A percentile compares a stretch with the other conserved stretches of the same genome.
phyloP scores from a whole-genome alignment of 495 filamentous ascomycete genomes.

The Niebla homalea region DNA sequence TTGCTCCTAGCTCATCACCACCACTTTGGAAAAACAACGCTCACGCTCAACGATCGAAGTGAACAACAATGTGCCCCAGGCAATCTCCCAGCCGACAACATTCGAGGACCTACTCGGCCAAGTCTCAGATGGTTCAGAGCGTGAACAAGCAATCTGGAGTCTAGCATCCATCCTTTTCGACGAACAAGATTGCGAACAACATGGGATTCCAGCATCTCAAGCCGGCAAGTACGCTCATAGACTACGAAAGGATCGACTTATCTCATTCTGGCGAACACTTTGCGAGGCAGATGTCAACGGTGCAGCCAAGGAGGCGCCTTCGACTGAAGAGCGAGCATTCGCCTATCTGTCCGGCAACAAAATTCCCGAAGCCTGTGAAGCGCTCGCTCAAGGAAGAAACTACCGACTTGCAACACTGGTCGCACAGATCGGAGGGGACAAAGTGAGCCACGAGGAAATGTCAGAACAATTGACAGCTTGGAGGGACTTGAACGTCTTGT shows the following conservation, averaged over 20 bases:
- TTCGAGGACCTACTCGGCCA: slow-evolving; percentile 25
- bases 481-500: slow-evolving; percentile 63
- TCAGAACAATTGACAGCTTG: slow-evolving; percentile 67
- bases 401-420: slow-evolving; percentile 73
- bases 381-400: slow-evolving; percentile 57
- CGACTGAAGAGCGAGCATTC: slow-evolving; percentile 71
- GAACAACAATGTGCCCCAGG: slow-evolving; percentile 34
- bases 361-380: slow-evolving; percentile 66
- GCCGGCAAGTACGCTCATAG: slow-evolving; percentile 31
- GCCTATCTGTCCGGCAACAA: slow-evolving; percentile 64
- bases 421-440: slow-evolving; percentile 61
- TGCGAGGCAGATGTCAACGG: slow-evolving; percentile 42
- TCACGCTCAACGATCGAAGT: slow-evolving; percentile 23
- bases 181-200: slow-evolving; percentile 37
- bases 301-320: slow-evolving; percentile 35
- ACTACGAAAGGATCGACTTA: slow-evolving; percentile 41
- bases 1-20: slow-evolving; percentile 20
- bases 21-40: slow-evolving; percentile 30
- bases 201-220: slow-evolving; percentile 28
- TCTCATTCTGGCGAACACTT: slow-evolving; percentile 31
- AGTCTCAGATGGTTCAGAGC: slow-evolving; percentile 21
- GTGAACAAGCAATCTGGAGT: slow-evolving; percentile 56
- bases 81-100: slow-evolving; percentile 25
- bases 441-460: slow-evolving; percentile 52
- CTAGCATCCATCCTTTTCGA: slow-evolving; percentile 83